Evolutionary conservation across 768 basidiomycete species (phyloP).

Genomic region (Cystofilobasidium macerans): DNA sequence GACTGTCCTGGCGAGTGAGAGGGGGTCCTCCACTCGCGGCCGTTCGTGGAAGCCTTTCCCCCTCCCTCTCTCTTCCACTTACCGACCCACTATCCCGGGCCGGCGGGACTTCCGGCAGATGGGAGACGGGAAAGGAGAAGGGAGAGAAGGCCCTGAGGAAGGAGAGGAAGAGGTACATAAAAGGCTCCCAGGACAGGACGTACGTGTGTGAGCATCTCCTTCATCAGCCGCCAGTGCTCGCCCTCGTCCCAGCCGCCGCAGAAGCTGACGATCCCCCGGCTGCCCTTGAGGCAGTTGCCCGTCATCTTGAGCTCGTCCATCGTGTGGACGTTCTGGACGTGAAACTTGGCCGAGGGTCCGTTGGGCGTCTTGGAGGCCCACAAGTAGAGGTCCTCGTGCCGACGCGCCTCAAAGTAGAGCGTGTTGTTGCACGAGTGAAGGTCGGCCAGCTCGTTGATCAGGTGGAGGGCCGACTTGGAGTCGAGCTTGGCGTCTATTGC

Average conservation of each 20-base stretch:
- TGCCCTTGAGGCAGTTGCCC: constrained; percentile 94
- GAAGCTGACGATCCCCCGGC: constrained; percentile 81
- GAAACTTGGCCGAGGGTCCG: constrained; percentile 91
- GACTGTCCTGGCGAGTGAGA: too few relatives aligned
- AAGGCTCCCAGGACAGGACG: too few relatives aligned
- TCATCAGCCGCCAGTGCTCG: constrained; percentile 76
- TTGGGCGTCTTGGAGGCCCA: constrained; percentile 97
- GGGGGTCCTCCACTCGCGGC: too few relatives aligned
- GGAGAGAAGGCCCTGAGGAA: constrained; percentile 6
- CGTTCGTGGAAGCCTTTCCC: too few relatives aligned
- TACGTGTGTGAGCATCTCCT: constrained; percentile 89
- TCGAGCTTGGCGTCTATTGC: constrained; percentile 91
- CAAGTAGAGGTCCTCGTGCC: constrained; percentile 89
- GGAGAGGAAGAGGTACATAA: neutral
- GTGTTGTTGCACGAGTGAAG: constrained; percentile 96
- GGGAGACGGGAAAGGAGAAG: too few relatives aligned
- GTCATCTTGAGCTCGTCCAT: constrained; percentile 99
- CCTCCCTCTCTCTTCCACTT: too few relatives aligned
- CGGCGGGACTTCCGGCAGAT: too few relatives aligned
- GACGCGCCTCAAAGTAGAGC: constrained; percentile 89
- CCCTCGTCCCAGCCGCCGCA: constrained; percentile 71
- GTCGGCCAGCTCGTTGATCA: constrained; percentile 91
- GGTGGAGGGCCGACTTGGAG: constrained; percentile 82
- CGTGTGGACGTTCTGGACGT: constrained; percentile 96
- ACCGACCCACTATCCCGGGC: too few relatives aligned